phyloP scores from a whole-genome alignment of 1,284 basidiomycete species.

The Heliocybe sulcata region DNA sequence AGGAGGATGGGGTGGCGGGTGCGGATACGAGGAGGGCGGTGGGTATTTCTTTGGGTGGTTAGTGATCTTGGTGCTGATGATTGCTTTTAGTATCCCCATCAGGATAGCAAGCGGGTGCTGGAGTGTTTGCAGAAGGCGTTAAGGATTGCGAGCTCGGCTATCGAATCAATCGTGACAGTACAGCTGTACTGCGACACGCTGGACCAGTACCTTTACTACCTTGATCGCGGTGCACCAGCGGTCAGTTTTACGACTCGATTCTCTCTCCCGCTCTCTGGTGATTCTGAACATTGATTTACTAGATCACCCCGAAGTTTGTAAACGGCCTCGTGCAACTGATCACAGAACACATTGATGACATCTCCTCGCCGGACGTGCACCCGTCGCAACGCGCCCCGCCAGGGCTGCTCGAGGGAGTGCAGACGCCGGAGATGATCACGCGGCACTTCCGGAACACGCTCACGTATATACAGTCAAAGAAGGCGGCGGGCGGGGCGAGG shows the following conservation, averaged over 20 bases:
- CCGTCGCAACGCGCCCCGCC: slow-evolving; percentile 73
- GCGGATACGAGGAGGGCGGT: neutral
- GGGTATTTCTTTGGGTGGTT: neutral
- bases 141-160: slow-evolving; percentile 88
- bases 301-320: slow-evolving; percentile 91
- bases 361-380: slow-evolving; percentile 79
- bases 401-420: slow-evolving; percentile 84
- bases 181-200: slow-evolving; percentile 93
- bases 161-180: slow-evolving; percentile 90
- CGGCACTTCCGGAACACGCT: slow-evolving; percentile 92
- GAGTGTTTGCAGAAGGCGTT: slow-evolving; percentile 94
- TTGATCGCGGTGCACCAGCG: slow-evolving; percentile 85
- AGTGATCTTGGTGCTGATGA: neutral
- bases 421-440: slow-evolving; percentile 86
- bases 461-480: slow-evolving; percentile 76
- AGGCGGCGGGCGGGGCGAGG: slow-evolving; percentile 42
- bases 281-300: too few relatives aligned
- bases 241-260: slow-evolving; percentile 36
- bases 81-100: slow-evolving; percentile 66
- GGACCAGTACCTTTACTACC: slow-evolving; percentile 90
- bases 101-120: slow-evolving; percentile 91
- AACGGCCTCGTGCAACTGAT: slow-evolving; percentile 92
- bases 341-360: slow-evolving; percentile 83
- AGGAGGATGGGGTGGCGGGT: slow-evolving; percentile 27
- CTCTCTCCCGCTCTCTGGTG: neutral